These are phyloP conservation scores for Saccharomyces uvarum DNA, from an alignment of 1,139 yeast genomes.

Conservation along the genomic window DNA sequence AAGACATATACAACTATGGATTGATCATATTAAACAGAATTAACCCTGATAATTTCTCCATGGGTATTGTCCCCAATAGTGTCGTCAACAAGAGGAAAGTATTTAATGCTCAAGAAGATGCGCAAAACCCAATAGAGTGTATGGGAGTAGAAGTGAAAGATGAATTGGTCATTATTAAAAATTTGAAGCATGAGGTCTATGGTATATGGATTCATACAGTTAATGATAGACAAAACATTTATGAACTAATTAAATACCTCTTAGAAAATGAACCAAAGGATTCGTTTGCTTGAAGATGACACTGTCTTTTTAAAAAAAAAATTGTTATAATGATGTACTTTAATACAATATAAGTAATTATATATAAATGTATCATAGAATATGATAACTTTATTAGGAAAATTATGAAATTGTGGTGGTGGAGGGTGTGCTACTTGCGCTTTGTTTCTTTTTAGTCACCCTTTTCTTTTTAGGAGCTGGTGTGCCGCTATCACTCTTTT, in stretches of 20 bases:
- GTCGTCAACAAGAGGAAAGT: slow-evolving; percentile 38
- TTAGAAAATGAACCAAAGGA: slow-evolving; percentile 31
- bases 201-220: slow-evolving; percentile 87
- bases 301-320: background rate
- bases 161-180: slow-evolving; percentile 71
- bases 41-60: slow-evolving; percentile 67
- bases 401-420: background rate
- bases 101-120: slow-evolving; percentile 37
- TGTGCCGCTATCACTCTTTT: slow-evolving; percentile 19
- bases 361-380: slow-evolving; percentile 3
- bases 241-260: slow-evolving; percentile 44
- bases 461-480: slow-evolving; percentile 25
- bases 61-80: slow-evolving; percentile 65
- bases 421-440: slow-evolving; percentile 24
- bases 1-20: slow-evolving; percentile 64
- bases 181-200: slow-evolving; percentile 67
- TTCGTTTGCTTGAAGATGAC: slow-evolving; percentile 24
- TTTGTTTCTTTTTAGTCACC: slow-evolving; percentile 25
- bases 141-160: slow-evolving; percentile 77
- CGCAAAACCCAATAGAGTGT: slow-evolving; percentile 39
- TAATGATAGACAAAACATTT: slow-evolving; percentile 59
- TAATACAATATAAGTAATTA: slow-evolving; percentile 1
- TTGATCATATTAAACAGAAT: slow-evolving; percentile 67
- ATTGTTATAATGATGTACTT: slow-evolving; percentile 1
- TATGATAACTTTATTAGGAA: background rate